Base-by-base conservation (phyloP, 1,139 yeast species). In the Saccharomyces hybrid region DNA sequence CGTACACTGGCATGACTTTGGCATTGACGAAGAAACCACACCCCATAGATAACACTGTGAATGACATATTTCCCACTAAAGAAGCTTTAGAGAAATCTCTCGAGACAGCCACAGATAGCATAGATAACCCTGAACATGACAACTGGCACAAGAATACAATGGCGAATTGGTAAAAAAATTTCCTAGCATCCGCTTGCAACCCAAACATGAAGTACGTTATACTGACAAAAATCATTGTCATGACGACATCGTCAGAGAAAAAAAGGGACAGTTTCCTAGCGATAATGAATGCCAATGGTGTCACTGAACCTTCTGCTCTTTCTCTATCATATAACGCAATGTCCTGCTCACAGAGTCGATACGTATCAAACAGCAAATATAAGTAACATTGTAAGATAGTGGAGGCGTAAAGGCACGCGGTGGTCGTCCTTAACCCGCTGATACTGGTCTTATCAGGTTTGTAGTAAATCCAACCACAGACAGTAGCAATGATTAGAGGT, bases 1-100 rank as follows among this genome's bases (percentile, higher is more conserved):
- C 95, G 64, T 88, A 88, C 3, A 87, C 95, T 0, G 96, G 96
- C 84, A 88, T 79, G 1, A 83, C 77, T 16, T 77, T 74, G 0
- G 91, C 82, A 68, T 86, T 88, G 23, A 84, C 87, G 63, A 86
- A 88, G 68, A 82, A 87, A 0, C 96, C 96, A 69, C 90, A 84
- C 0, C 90, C 88, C 75, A 85, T 79, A 52, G 88, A 82, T 65
- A 87, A 90, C 30, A 86, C 70, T 47, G 90, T 88, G 65, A 82
- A 86, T 56, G 82, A 78, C 51, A 83, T 67, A 63, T 86, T 87
- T 38, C 83, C 78, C 23, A 84, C 70, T 56, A 87, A 73, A 0
- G 89, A 77, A 1, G 91, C 84, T 31, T 79, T 73, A 1, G 91
- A 73, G 61, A 86, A 86, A 61, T 84, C 86, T 50, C 87, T 70